Percentiles rank a stretch among this genome's conserved stretches.
phyloP scores from a whole-genome alignment of 148 eudicot species.

The Tetragonia tetragonoides region DNA sequence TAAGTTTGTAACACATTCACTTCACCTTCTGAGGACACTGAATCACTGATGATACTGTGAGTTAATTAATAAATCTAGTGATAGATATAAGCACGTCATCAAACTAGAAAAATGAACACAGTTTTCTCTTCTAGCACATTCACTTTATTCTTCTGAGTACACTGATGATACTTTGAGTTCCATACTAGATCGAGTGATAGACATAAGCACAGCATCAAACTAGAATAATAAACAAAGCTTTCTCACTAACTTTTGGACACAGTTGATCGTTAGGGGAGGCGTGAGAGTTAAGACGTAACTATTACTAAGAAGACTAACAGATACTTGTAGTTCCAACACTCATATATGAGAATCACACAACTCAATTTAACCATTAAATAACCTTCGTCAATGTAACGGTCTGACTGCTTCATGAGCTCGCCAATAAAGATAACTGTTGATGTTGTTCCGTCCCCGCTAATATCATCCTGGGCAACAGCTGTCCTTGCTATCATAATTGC shows the following conservation, averaged over 20 bases:
- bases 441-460: constrained; percentile 96
- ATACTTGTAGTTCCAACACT: not conserved
- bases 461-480: constrained; percentile 99
- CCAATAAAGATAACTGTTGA: constrained; percentile 97
- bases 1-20: too few relatives aligned
- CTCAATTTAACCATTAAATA: not conserved
- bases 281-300: not conserved
- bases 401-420: constrained; percentile 98
- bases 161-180: not conserved
- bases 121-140: not conserved
- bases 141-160: not conserved
- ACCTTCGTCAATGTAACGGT: constrained; percentile 97
- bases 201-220: not conserved
- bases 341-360: not conserved
- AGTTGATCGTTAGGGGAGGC: not conserved
- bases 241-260: not conserved
- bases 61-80: too few relatives aligned
- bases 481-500: constrained; percentile 99
- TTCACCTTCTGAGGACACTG: too few relatives aligned
- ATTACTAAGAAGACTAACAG: not conserved
- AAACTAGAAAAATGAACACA: too few relatives aligned
- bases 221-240: not conserved
- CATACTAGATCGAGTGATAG: not conserved
- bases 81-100: too few relatives aligned
- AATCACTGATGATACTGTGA: too few relatives aligned